Percentiles rank a stretch among this genome's conserved stretches.
Conservation (phyloP, 2,329 filamentous ascomycete species). For the Diplodia corticola region DNA sequence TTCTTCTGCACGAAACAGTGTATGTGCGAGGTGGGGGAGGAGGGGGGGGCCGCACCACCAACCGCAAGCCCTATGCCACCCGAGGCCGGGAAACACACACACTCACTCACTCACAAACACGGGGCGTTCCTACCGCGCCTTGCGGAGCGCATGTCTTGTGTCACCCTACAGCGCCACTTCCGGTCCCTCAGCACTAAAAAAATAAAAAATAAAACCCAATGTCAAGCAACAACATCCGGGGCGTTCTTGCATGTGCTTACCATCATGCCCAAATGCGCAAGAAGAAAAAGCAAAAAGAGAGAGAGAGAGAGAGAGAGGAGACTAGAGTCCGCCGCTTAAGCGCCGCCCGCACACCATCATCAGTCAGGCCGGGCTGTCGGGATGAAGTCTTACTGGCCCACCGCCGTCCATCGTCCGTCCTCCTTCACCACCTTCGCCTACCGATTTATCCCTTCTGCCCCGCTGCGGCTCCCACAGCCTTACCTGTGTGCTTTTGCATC, state of each 20-base stretch:
- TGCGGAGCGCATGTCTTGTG: no score
- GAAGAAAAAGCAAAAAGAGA: background rate
- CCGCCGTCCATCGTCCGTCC: no score
- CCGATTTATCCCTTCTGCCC: no score
- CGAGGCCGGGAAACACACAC: background rate
- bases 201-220: background rate
- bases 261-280: background rate
- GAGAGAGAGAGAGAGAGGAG: no score
- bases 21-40: no score
- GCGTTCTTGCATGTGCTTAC: background rate
- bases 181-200: background rate
- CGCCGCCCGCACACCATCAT: background rate
- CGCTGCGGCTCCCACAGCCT: background rate
- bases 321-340: background rate
- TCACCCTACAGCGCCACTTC: background rate
- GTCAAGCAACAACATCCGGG: background rate
- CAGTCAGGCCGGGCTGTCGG: background rate
- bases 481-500: no score
- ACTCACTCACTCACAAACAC: no score
- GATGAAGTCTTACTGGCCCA: background rate
- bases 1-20: background rate
- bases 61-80: no score
- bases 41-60: background rate
- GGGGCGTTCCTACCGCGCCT: no score
- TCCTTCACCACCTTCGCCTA: background rate